phyloP scores from a whole-genome alignment of 176 grass and related monocot genomes.

The Lolium multiflorum region DNA sequence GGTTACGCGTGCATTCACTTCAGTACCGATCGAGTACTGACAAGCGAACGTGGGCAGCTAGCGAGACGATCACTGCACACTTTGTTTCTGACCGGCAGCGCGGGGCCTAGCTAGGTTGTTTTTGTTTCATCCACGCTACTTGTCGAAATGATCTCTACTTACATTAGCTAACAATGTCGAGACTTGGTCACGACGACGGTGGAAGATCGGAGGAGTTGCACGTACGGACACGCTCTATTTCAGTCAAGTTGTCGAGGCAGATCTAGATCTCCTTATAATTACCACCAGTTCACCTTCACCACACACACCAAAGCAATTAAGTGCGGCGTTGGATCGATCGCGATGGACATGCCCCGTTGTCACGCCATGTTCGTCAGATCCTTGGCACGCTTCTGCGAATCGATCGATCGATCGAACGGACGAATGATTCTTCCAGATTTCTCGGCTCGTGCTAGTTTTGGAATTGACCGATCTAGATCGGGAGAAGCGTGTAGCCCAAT shows the following conservation, averaged over 20 bases:
- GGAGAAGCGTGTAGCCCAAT: no score
- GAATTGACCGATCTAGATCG: no score
- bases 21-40: background rate
- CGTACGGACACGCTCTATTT: background rate
- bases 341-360: no score
- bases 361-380: no score
- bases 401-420: no score
- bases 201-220: no score
- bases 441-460: no score
- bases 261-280: background rate
- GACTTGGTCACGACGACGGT: background rate
- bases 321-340: no score
- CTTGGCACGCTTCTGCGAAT: no score
- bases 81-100: conserved; percentile 2
- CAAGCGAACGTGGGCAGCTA: conserved; percentile 35
- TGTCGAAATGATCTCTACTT: background rate
- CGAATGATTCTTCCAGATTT: no score
- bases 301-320: background rate
- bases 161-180: background rate
- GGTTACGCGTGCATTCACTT: background rate
- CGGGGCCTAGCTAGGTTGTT: background rate
- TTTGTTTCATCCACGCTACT: background rate
- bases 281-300: background rate
- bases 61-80: conserved; percentile 15
- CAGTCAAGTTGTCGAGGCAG: background rate